Conservation (phyloP, 305 asterid genomes). For the Stenogyne calaminthoides region DNA sequence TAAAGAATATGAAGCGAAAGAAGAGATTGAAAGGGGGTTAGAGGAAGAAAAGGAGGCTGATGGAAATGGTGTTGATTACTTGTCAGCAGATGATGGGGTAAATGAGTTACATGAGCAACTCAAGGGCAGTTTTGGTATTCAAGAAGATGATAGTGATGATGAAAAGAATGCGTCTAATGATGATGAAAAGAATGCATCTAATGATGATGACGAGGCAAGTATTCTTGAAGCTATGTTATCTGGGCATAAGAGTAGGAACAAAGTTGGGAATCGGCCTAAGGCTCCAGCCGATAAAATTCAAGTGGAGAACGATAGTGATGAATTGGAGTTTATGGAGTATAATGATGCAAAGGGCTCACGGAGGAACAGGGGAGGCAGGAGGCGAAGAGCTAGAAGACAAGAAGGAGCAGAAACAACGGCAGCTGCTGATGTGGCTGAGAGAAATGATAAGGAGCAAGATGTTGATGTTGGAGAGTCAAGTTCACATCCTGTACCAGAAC, state of each 20-base stretch:
- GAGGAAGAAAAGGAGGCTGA: constrained; percentile 44
- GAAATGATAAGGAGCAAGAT: constrained; percentile 31
- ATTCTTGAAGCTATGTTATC: constrained; percentile 83
- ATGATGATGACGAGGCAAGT: constrained; percentile 67
- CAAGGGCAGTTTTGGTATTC: constrained; percentile 43
- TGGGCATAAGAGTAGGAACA: constrained; percentile 54
- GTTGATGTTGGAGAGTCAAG: constrained; percentile 43
- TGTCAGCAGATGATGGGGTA: constrained; percentile 58
- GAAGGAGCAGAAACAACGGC: constrained; percentile 43
- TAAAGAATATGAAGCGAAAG: constrained; percentile 47
- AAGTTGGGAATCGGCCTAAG: constrained; percentile 42
- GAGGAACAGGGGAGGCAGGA: constrained; percentile 71
- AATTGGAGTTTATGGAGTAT: constrained; percentile 76
- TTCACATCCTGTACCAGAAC: constrained; percentile 47
- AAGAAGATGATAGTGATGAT: constrained; percentile 44
- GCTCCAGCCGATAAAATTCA: constrained; percentile 40
- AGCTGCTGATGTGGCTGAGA: constrained; percentile 36
- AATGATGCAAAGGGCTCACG: constrained; percentile 64
- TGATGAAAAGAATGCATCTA: too few relatives aligned
- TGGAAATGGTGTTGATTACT: constrained; percentile 40
- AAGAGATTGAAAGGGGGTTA: constrained; percentile 37
- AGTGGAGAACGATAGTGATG: constrained; percentile 51
- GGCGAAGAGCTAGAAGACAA: constrained; percentile 51
- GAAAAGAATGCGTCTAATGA: constrained; percentile 43
- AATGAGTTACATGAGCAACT: constrained; percentile 55